A percentile compares a stretch with the other conserved stretches of the same genome.
Evolutionary conservation across 2,329 filamentous ascomycete genomes (phyloP).

Genomic region (Scedosporium minutisporum): DNA sequence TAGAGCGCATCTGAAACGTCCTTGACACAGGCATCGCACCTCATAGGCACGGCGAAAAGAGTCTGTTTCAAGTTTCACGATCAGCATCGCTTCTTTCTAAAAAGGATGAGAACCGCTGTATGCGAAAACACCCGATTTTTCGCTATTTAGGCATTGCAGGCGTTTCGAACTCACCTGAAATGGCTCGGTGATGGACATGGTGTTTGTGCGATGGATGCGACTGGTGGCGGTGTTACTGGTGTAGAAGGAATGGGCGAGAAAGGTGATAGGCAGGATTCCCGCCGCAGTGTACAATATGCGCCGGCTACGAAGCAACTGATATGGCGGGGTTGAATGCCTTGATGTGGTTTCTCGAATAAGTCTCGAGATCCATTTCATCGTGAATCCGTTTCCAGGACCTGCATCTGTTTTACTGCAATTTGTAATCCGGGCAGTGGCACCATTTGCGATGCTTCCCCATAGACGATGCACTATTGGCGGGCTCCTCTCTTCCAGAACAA

Average conservation of each 20-base stretch:
- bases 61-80: conserved; percentile 45
- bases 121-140: not conserved
- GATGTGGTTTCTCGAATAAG: not conserved
- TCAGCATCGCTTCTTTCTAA: not conserved
- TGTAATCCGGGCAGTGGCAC: not conserved
- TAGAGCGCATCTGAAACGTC: conserved; percentile 72
- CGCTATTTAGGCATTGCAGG: not conserved
- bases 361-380: not conserved
- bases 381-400: not conserved
- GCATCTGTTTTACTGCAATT: not conserved
- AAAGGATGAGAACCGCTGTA: not conserved
- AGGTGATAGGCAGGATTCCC: not conserved
- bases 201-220: conserved; percentile 5
- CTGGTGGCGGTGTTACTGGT: not conserved
- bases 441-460: not conserved
- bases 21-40: conserved; percentile 81
- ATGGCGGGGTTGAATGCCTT: not conserved
- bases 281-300: not conserved
- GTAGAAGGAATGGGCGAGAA: not conserved
- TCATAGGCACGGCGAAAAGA: conserved; percentile 88
- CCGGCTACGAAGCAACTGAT: not conserved
- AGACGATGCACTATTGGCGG: not conserved
- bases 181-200: conserved; percentile 15
- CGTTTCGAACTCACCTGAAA: conserved; percentile 14
- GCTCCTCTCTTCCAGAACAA: not conserved